A percentile compares a stretch with the other conserved stretches of the same genome.
Conservation (phyloP, 176 grass and related monocot species). For the Panicum miliaceum region DNA sequence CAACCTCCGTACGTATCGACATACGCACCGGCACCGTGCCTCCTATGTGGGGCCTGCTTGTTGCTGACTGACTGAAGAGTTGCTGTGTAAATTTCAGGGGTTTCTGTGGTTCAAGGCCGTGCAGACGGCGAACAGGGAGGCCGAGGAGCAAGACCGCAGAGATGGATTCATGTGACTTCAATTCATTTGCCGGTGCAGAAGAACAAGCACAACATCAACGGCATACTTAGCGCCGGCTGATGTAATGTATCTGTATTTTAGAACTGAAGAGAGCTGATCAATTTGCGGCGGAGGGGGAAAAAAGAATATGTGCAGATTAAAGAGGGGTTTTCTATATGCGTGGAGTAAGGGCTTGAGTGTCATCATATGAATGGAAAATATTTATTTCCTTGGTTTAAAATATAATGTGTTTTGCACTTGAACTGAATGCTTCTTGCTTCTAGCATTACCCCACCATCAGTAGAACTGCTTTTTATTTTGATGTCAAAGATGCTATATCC, state of each 20-base stretch:
- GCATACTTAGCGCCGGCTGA: not conserved
- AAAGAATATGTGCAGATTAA: not conserved
- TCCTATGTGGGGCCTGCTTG: not conserved
- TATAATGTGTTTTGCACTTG: not conserved
- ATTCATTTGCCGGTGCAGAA: not conserved
- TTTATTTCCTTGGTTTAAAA: not conserved
- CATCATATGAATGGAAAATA: not conserved
- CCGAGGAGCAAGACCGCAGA: slow-evolving; percentile 81
- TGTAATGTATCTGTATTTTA: not conserved
- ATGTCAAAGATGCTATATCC: not conserved
- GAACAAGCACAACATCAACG: not conserved
- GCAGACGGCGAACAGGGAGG: slow-evolving; percentile 76
- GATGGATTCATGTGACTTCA: slow-evolving; percentile 60
- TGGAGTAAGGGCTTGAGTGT: not conserved
- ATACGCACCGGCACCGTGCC: no score
- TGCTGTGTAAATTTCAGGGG: slow-evolving; percentile 42
- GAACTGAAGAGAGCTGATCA: not conserved
- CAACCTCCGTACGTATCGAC: slow-evolving; percentile 66
- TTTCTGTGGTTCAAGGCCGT: slow-evolving; percentile 93
- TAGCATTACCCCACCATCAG: not conserved
- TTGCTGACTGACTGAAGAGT: not conserved
- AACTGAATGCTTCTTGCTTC: not conserved
- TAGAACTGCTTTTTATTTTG: not conserved
- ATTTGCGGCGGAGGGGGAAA: not conserved
- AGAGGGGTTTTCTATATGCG: not conserved